Evolutionary conservation across 2,329 filamentous ascomycete genomes (phyloP), one percentile per base, ranked within the genome.

Genomic region (Alternaria brassicae): DNA sequence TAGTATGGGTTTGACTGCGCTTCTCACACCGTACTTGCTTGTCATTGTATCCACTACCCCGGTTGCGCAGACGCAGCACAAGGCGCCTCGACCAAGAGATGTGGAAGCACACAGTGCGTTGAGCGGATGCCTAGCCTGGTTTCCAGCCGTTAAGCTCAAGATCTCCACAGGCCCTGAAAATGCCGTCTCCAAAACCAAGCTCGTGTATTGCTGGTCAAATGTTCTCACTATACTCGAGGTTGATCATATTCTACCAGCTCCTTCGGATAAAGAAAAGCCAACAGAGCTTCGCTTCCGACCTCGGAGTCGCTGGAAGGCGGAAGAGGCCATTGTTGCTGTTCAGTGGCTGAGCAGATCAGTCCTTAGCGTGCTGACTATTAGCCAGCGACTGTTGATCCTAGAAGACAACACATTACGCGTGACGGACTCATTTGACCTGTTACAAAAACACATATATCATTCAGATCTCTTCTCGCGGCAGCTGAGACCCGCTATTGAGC

Each of bases 191-290:
- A 90, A 89, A 72, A 91, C 90, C 36, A 98, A 99, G 77, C 85
- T 99, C 17, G 94, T 92, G 0, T 99, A 99, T 80, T 97, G 93
- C 78, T 99, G 95, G 95, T 98, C 95, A 2, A 98, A 98, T 71
- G 88, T 98, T n/a, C 81, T 99, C 65, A 98, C 93, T 0, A 89
- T 99, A 5, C 81, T 99, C 23, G 95, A 99, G 64, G 88, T 98
- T 10, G 89, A 94, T 51, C 90, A 95, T 67, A 67, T 73, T 7
- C 65, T 70, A 3, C 82, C 89, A 12, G 79, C 83, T 23, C 75
- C 85, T 0, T 85, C 88, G 13, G 88, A 92, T 66, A 88, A 87
- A 62, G 90, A 94, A 66, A 93, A 92, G 70, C 91, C 91, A 3
- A 86, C 92, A 1, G 88, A 84, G 45, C 85, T 98, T 21, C 87